Evolutionary conservation across 2,329 filamentous ascomycete species (phyloP).

Genomic region (Nannizzia gypsea): DNA sequence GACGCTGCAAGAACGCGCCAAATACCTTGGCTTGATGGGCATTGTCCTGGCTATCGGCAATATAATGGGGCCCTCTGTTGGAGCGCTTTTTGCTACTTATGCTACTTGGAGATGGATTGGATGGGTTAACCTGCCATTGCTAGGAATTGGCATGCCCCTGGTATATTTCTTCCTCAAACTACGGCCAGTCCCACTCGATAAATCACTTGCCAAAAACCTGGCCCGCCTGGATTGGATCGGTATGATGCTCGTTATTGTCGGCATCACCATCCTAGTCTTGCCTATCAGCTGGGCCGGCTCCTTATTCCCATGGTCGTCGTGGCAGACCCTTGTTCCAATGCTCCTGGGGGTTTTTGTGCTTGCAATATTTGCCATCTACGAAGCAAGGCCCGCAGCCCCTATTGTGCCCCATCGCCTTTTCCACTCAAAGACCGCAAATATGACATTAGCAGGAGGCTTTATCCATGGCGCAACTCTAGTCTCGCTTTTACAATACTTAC

Average conservation of each 20-base stretch:
- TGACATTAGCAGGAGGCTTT: background rate
- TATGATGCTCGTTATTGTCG: slow-evolving; percentile 47
- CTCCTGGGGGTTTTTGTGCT: slow-evolving; percentile 44
- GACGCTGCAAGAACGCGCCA: slow-evolving; percentile 27
- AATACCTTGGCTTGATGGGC: slow-evolving; percentile 28
- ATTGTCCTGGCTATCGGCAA: slow-evolving; percentile 34
- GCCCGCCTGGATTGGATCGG: slow-evolving; percentile 52
- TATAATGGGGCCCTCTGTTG: slow-evolving; percentile 13
- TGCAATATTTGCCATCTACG: slow-evolving; percentile 42
- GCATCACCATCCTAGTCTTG: slow-evolving; percentile 48
- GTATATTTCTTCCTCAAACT: slow-evolving; percentile 43
- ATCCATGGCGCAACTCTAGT: background rate
- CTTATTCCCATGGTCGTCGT: slow-evolving; percentile 52
- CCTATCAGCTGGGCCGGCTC: slow-evolving; percentile 53
- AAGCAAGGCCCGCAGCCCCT: slow-evolving; percentile 20
- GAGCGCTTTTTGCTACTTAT: slow-evolving; percentile 14
- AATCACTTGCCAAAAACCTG: slow-evolving; percentile 37
- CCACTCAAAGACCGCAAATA: background rate
- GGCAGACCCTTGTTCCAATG: slow-evolving; percentile 50
- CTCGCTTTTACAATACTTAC: background rate
- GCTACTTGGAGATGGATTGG: slow-evolving; percentile 49
- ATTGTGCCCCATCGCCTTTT: background rate
- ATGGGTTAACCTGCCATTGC: slow-evolving; percentile 51
- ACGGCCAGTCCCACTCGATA: slow-evolving; percentile 32
- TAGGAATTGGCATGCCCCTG: slow-evolving; percentile 37